phyloP scores from a whole-genome alignment of 2,329 filamentous ascomycete genomes.

The Verticillium albo-atrum region DNA sequence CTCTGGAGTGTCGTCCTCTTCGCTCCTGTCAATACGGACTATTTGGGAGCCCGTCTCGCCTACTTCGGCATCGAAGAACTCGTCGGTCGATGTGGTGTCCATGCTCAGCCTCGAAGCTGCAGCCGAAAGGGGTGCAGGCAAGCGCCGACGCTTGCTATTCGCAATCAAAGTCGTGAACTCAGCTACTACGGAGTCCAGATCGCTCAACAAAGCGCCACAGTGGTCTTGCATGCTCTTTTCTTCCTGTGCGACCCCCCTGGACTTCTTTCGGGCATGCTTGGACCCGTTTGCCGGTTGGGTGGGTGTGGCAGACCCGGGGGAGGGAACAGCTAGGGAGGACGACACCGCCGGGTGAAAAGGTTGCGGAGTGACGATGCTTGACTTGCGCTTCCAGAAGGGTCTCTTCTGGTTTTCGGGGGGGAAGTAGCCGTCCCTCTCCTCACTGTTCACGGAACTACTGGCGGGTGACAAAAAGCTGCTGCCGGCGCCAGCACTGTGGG shows the following conservation, averaged over 20 bases:
- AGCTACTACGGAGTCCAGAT: conserved; percentile 76
- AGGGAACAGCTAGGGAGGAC: conserved; percentile 36
- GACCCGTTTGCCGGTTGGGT: conserved; percentile 21
- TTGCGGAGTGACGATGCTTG: conserved; percentile 46
- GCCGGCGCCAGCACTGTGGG: conserved; percentile 23
- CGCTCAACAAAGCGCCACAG: conserved; percentile 75
- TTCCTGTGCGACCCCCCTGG: conserved; percentile 36
- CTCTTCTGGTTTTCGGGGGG: conserved; percentile 50
- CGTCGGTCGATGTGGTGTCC: conserved; percentile 76
- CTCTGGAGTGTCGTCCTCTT: conserved; percentile 52
- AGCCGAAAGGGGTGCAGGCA: conserved; percentile 45
- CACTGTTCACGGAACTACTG: conserved; percentile 21
- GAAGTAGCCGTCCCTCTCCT: conserved; percentile 54
- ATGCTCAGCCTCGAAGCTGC: conserved; percentile 57
- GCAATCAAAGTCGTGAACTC: conserved; percentile 76
- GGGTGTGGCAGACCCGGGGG: conserved; percentile 29
- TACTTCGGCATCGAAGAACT: conserved; percentile 91
- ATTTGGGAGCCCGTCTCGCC: conserved; percentile 61
- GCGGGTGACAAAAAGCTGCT: conserved; percentile 29
- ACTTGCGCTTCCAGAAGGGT: conserved; percentile 90
- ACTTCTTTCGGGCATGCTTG: conserved; percentile 28
- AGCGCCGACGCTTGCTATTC: conserved; percentile 74
- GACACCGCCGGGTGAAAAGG: conserved; percentile 32
- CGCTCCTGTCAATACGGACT: conserved; percentile 68
- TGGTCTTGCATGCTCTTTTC: conserved; percentile 73